Evolutionary conservation across 768 basidiomycete genomes (phyloP).

Genomic region (Calocera viscosa): DNA sequence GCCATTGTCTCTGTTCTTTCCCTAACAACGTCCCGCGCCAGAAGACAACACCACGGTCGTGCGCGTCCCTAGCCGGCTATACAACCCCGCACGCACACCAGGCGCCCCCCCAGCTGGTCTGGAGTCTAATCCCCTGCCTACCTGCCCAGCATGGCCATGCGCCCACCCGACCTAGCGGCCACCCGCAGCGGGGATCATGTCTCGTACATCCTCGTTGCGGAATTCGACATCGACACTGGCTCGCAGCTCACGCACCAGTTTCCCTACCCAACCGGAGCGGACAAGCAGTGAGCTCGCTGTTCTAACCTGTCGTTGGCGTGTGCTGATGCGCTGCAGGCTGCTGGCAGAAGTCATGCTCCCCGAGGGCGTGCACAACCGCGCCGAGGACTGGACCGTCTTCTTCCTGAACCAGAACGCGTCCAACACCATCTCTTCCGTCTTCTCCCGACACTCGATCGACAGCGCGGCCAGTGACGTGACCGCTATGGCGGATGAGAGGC

Average conservation of each 20-base stretch:
- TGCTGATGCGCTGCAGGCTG: slow-evolving; percentile 39
- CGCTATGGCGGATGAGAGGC: slow-evolving; percentile 18
- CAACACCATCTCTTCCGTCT: slow-evolving; percentile 72
- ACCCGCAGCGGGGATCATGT: slow-evolving; percentile 24
- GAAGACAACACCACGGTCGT: background rate
- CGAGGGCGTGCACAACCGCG: slow-evolving; percentile 88
- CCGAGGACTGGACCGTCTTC: slow-evolving; percentile 98
- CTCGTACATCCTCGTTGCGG: slow-evolving; percentile 91
- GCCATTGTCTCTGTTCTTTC: background rate
- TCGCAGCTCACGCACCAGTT: slow-evolving; percentile 92
- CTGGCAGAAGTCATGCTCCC: slow-evolving; percentile 97
- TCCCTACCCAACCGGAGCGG: slow-evolving; percentile 83
- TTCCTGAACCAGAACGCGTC: slow-evolving; percentile 89
- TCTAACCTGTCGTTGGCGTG: slow-evolving; percentile 14
- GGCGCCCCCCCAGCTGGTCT: slow-evolving; percentile 2
- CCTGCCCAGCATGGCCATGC: background rate
- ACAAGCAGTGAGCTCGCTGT: slow-evolving; percentile 61
- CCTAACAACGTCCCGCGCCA: background rate
- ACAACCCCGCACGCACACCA: background rate
- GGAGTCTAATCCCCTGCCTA: background rate
- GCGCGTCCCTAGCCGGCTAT: background rate
- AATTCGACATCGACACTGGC: slow-evolving; percentile 94
- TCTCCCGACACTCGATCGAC: slow-evolving; percentile 32
- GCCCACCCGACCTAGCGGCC: background rate
- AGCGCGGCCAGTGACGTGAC: background rate